These are phyloP conservation scores for Ensete glaucum DNA, from an alignment of 176 grass and related monocot genomes.

Conservation along the genomic window DNA sequence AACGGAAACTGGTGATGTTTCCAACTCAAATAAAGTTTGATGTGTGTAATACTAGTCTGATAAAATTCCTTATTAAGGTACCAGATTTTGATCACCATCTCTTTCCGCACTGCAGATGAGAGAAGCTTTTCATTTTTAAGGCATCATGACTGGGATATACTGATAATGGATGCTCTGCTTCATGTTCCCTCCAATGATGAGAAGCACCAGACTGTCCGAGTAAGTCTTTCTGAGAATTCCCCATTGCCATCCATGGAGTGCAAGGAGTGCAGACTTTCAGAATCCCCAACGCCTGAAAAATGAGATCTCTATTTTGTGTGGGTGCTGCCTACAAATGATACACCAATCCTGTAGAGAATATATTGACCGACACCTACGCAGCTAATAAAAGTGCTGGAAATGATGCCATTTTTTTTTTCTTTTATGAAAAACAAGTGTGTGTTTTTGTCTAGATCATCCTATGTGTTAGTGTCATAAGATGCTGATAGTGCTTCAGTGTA, in stretches of 20 bases:
- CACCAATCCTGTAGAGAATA: too few relatives aligned
- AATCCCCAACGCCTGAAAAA: slow-evolving; percentile 19
- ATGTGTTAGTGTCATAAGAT: too few relatives aligned
- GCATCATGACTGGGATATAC: slow-evolving; percentile 75
- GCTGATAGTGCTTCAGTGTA: too few relatives aligned
- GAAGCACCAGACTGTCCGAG: slow-evolving; percentile 30
- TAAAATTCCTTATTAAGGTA: neutral
- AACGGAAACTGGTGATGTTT: too few relatives aligned
- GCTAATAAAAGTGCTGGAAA: neutral
- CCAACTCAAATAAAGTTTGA: too few relatives aligned
- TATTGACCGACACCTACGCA: neutral
- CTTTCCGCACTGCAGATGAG: slow-evolving; percentile 34
- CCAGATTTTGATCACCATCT: neutral
- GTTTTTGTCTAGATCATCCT: too few relatives aligned
- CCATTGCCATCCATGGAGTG: neutral
- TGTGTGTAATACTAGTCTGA: too few relatives aligned
- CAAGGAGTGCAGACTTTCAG: neutral
- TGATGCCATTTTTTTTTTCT: neutral
- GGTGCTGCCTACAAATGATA: neutral
- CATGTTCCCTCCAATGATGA: slow-evolving; percentile 54
- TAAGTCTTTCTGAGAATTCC: slow-evolving; percentile 28
- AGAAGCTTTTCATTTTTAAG: slow-evolving; percentile 63
- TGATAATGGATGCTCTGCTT: slow-evolving; percentile 60
- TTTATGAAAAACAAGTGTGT: too few relatives aligned
- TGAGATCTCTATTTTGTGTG: slow-evolving; percentile 1